Conservation (phyloP, 305 asterid genomes). For the Fraxinus baroniana region DNA sequence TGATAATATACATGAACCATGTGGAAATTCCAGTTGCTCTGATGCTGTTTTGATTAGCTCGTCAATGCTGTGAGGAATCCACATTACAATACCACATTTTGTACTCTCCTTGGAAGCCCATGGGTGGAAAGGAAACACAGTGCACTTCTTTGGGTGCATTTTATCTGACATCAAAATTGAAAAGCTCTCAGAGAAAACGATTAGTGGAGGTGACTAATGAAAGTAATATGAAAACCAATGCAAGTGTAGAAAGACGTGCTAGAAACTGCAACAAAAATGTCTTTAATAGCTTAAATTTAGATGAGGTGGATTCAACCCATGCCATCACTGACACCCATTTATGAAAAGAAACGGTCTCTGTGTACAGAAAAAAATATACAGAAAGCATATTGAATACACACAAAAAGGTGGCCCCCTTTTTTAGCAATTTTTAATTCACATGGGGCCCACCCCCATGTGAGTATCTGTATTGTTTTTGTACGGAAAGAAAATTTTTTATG, state of each 20-base stretch:
- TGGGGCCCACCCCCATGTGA: no score
- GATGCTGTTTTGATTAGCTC: slow-evolving; percentile 57
- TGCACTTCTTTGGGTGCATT: slow-evolving; percentile 53
- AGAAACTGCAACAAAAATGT: not conserved
- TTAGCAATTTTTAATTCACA: no score
- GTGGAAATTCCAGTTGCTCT: slow-evolving; percentile 37
- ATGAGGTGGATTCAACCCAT: not conserved
- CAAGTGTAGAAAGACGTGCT: not conserved
- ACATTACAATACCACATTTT: slow-evolving; percentile 60
- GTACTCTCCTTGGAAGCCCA: slow-evolving; percentile 53
- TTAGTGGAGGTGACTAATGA: not conserved
- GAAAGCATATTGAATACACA: no score
- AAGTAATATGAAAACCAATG: not conserved
- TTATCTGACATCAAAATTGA: slow-evolving; percentile 36
- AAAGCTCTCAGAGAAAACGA: not conserved
- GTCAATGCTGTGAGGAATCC: slow-evolving; percentile 68
- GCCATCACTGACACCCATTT: not conserved
- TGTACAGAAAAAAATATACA: no score
- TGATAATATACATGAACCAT: slow-evolving; percentile 46
- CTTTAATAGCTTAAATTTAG: not conserved
- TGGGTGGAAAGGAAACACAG: slow-evolving; percentile 73
- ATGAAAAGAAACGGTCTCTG: not conserved
- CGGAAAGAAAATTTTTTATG: no score
- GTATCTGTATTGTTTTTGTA: no score
- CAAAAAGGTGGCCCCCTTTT: no score